Base-by-base conservation (phyloP, 306 rosid genomes). In the Rosa rugosa region DNA sequence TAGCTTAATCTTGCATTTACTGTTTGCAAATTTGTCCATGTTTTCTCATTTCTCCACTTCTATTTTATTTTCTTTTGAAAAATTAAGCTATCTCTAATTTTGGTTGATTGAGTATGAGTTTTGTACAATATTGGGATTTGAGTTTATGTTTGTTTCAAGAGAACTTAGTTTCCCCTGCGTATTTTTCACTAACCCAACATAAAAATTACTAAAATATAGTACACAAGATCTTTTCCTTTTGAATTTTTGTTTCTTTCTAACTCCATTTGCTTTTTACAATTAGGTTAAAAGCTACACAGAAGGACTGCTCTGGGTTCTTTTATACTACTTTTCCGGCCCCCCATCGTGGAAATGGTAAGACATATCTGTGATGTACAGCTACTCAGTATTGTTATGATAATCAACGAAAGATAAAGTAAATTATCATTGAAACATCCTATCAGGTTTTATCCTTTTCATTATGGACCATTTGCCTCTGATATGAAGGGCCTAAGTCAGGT, bases 341-440 rank as follows among this genome's bases (percentile, higher is more conserved):
- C 84, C 88, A 31, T 91, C 96, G 0, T 91, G 96, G 96, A 77
- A 86, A 23, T 91, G 96, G 93, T 85, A 81, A 72, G 78, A n/a
- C 50, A 46, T 46, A 3, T 46, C 12, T 9, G 16, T 46, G 14
- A 11, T 11, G 8, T 11, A 46, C 8, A 46, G 12, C 14, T 46
- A 46, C 50, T 46, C 50, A 5, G 45, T 41, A 41, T 41, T 41
- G 45, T 41, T 41, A 41, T 41, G 8, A 41, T 31, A 41, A 41
- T 41, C 8, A 41, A 41, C 45, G 6, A 41, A 41, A 41, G 45
- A 41, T 41, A 41, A 41, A 41, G 34, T 31, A 31, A 31, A 31
- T 31, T 31, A 31, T 31, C 34, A 41, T 41, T 41, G 45, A 41
- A 41, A 41, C 25, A 40, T 34, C 14, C 54, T 46, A 13, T 60